Evolutionary conservation across 106 monocot species (phyloP).

Genomic region (Agapanthus africanus): DNA sequence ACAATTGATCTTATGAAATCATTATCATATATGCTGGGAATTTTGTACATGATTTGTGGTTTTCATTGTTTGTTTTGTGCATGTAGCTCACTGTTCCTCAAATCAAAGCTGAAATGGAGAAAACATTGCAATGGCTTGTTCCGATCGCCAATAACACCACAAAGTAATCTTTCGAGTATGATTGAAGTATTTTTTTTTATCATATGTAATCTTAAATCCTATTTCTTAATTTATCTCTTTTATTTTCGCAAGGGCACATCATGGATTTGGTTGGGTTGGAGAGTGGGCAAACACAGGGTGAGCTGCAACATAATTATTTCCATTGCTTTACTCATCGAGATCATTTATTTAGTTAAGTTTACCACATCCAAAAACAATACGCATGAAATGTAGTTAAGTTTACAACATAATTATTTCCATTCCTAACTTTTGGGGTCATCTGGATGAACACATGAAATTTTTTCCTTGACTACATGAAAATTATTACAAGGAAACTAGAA

Average conservation of each 20-base stretch:
- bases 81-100: constrained; percentile 7
- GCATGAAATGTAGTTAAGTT: too few relatives aligned
- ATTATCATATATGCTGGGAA: background rate
- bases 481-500: too few relatives aligned
- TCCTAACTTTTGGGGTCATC: too few relatives aligned
- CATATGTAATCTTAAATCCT: too few relatives aligned
- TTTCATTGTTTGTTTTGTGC: background rate
- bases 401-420: too few relatives aligned
- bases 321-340: background rate
- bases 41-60: background rate
- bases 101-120: constrained; percentile 15
- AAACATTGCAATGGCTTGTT: constrained; percentile 12
- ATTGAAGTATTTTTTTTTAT: too few relatives aligned
- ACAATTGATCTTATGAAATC: background rate
- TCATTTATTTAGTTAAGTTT: constrained; percentile 2
- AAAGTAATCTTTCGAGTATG: constrained; percentile 7
- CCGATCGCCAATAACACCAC: constrained; percentile 11
- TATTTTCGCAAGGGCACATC: constrained; percentile 83
- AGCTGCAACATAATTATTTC: constrained; percentile 7
- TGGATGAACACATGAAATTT: too few relatives aligned
- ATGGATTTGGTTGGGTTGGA: constrained; percentile 95
- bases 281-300: constrained; percentile 89
- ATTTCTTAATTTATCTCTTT: too few relatives aligned
- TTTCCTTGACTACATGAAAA: too few relatives aligned
- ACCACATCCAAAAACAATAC: too few relatives aligned